These are phyloP conservation scores for Hura crepitans DNA, from an alignment of 441 rosid genomes.

Conservation along the genomic window DNA sequence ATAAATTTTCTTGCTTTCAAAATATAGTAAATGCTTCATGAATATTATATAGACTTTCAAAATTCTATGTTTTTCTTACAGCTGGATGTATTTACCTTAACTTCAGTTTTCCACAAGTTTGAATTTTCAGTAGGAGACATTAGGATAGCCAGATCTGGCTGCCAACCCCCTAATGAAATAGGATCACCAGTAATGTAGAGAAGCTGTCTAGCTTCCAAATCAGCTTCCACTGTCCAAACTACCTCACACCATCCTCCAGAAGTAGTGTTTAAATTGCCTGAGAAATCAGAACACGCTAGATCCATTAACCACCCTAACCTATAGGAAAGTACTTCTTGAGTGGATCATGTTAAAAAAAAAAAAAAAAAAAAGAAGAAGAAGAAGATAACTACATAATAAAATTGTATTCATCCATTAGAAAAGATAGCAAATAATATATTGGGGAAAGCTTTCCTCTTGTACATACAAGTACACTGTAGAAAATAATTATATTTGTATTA, in stretches of 20 bases:
- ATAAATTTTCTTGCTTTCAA: not conserved
- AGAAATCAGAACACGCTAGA: slow-evolving; percentile 29
- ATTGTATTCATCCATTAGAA: slow-evolving; percentile 11
- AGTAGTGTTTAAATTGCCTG: slow-evolving; percentile 50
- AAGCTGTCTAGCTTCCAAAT: slow-evolving; percentile 55
- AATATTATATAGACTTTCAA: not conserved
- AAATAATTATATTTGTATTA: not conserved
- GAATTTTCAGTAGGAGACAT: slow-evolving; percentile 55
- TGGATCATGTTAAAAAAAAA: slow-evolving; percentile 22
- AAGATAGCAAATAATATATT: not conserved
- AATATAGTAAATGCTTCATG: not conserved
- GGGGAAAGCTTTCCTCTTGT: not conserved
- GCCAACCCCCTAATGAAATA: slow-evolving; percentile 71
- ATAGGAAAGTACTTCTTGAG: slow-evolving; percentile 27
- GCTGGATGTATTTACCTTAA: slow-evolving; percentile 47
- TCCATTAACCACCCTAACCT: slow-evolving; percentile 27
- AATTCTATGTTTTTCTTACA: slow-evolving; percentile 6
- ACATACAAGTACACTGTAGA: not conserved
- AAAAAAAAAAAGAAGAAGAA: too few species aligned
- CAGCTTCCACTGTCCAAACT: slow-evolving; percentile 80
- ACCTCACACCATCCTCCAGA: slow-evolving; percentile 49
- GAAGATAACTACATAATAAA: slow-evolving; percentile 15
- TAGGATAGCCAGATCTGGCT: slow-evolving; percentile 61
- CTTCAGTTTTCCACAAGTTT: slow-evolving; percentile 69
- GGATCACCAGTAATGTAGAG: slow-evolving; percentile 79